Conservation (phyloP, 2,329 filamentous ascomycete species). For the Penicillium sp. region DNA sequence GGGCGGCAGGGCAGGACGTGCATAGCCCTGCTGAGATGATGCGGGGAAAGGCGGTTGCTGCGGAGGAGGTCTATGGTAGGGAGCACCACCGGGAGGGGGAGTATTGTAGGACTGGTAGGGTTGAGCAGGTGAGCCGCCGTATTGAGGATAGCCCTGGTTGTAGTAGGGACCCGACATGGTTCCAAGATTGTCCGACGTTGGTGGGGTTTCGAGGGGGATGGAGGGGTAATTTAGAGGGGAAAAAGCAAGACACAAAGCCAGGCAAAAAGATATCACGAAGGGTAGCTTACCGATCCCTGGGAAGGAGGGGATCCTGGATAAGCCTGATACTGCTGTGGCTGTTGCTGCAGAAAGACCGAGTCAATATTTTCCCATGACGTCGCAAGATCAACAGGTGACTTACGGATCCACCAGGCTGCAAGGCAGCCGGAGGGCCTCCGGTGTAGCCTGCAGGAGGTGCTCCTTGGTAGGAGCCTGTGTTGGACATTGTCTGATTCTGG, state of each 20-base stretch:
- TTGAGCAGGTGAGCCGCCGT: slow-evolving; percentile 29
- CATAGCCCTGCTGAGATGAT: slow-evolving; percentile 36
- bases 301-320: slow-evolving; percentile 45
- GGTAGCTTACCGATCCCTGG: slow-evolving; percentile 36
- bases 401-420: slow-evolving; percentile 49
- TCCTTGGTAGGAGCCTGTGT: slow-evolving; percentile 28
- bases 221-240: not conserved
- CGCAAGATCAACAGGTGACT: slow-evolving; percentile 34
- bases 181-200: slow-evolving; percentile 6
- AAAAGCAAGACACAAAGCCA: not conserved
- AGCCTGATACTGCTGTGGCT: slow-evolving; percentile 47
- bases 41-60: slow-evolving; percentile 28
- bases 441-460: slow-evolving; percentile 38
- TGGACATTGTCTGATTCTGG: slow-evolving; percentile 15
- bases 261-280: slow-evolving; percentile 3
- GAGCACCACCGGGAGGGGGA: slow-evolving; percentile 30
- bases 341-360: slow-evolving; percentile 3
- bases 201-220: not conserved
- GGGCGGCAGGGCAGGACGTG: slow-evolving; percentile 41
- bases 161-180: slow-evolving; percentile 38
- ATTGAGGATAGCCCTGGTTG: slow-evolving; percentile 35
- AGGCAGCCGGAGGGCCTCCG: slow-evolving; percentile 33
- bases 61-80: slow-evolving; percentile 31
- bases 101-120: slow-evolving; percentile 37
- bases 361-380: slow-evolving; percentile 22